phyloP scores from a whole-genome alignment of 495 filamentous ascomycete genomes.

The Tetracladium setigerum region DNA sequence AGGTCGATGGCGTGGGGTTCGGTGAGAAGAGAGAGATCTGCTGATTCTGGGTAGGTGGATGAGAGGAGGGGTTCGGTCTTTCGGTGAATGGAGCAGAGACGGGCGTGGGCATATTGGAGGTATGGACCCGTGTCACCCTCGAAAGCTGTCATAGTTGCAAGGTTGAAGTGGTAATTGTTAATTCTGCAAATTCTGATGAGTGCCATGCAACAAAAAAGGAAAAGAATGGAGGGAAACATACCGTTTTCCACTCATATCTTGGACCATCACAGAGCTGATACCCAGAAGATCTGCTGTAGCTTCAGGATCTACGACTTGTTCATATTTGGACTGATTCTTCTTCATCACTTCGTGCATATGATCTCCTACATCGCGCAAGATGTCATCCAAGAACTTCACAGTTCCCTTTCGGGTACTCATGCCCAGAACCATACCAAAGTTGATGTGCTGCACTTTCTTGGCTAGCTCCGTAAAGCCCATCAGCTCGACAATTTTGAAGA shows the following conservation, averaged over 20 bases:
- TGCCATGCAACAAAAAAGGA: background rate
- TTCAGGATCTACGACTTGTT: slow-evolving; percentile 49
- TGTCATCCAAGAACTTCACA: slow-evolving; percentile 52
- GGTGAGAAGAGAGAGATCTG: slow-evolving; percentile 48
- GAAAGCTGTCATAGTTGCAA: slow-evolving; percentile 60
- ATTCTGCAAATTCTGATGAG: slow-evolving; percentile 30
- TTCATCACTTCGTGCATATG: slow-evolving; percentile 61
- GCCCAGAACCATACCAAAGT: slow-evolving; percentile 53
- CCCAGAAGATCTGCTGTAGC: slow-evolving; percentile 50
- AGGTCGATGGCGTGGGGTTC: slow-evolving; percentile 54
- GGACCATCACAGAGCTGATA: slow-evolving; percentile 56
- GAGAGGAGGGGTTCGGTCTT: slow-evolving; percentile 35
- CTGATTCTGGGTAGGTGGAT: slow-evolving; percentile 44
- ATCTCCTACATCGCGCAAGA: slow-evolving; percentile 51
- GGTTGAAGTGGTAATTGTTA: slow-evolving; percentile 57
- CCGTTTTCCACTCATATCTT: slow-evolving; percentile 61
- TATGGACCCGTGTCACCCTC: slow-evolving; percentile 66
- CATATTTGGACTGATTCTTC: slow-evolving; percentile 52
- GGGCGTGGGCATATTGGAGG: slow-evolving; percentile 61
- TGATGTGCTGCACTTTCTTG: slow-evolving; percentile 50
- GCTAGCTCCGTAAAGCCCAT: slow-evolving; percentile 52
- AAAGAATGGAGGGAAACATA: slow-evolving; percentile 17
- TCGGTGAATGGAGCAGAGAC: slow-evolving; percentile 54
- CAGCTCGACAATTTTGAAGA: slow-evolving; percentile 58
- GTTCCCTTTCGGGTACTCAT: slow-evolving; percentile 58